Percentiles rank a stretch among this genome's conserved stretches.
These are phyloP conservation scores for Marchantia paleacea DNA, from an alignment of 225 moss, liverwort and hornwort species.

Conservation along the genomic window DNA sequence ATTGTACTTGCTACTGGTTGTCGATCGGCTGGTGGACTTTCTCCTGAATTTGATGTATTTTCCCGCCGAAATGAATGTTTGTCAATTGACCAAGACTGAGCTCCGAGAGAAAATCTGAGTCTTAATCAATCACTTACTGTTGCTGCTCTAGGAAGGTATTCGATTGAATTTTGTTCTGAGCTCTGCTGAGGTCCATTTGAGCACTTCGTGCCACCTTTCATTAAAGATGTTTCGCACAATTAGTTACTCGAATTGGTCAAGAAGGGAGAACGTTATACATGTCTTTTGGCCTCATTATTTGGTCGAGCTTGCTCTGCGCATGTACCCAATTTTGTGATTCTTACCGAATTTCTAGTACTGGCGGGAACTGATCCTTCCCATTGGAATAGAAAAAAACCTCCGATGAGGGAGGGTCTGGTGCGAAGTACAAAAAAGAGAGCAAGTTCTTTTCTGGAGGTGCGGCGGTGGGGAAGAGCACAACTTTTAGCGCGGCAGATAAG, in stretches of 20 bases:
- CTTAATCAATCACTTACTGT: not conserved
- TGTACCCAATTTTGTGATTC: not conserved
- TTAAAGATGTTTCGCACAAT: not conserved
- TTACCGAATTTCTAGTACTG: not conserved
- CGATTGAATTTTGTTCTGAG: not conserved
- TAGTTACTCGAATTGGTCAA: not conserved
- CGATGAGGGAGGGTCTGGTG: not conserved
- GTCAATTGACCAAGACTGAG: not conserved
- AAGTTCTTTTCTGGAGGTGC: conserved; percentile 34
- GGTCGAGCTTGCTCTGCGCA: not conserved
- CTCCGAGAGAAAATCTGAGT: not conserved
- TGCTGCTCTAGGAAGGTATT: not conserved
- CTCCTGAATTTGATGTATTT: not conserved
- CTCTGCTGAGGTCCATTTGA: not conserved
- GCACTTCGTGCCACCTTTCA: not conserved
- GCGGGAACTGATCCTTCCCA: not conserved
- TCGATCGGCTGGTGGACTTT: not conserved
- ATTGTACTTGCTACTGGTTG: not conserved
- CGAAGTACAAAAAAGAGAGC: conserved; percentile 43
- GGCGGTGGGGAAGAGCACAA: conserved; percentile 2
- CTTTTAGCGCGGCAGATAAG: conserved; percentile 16
- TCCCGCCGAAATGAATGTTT: not conserved
- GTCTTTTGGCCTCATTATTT: too few species aligned
- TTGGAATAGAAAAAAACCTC: not conserved
- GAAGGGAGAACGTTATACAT: not conserved